Evolutionary conservation across 441 rosid species (phyloP), one percentile per base, ranked within the genome.

Genomic region (Jatropha podagrica): DNA sequence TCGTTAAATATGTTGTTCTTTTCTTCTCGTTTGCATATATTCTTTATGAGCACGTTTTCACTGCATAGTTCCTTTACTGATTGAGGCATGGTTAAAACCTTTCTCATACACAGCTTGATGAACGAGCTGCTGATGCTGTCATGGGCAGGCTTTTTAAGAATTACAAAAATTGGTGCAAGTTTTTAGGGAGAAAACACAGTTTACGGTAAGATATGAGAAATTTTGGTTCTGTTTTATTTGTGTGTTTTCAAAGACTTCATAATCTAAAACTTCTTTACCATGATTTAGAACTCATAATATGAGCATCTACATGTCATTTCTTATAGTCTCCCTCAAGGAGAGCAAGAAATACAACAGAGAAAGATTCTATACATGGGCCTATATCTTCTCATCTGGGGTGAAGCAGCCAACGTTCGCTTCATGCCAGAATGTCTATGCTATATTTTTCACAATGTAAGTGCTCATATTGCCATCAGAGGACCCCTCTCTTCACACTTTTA

Each of bases 371-470:
- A 96, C 77, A 96, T 94, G 99, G 97, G 98, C n/a, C 85, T 96
- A 76, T 90, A 86, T 86, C 97, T 94, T 83, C 98, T 92, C 69
- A 91, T 94, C 52, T 89, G 99, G 98, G 98, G 99, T 41, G 99
- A 96, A 83, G 99, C 97, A 81, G 96, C 99, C 75, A 96, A 92
- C 79, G 81, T 96, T 69, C 96, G 98, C 74, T 93, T 92, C 82
- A 89, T 94, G 96, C 98, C 98, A 55, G 98, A 96, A 86, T 96
- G 99, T 77, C 80, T 94, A 32, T 94, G 98, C 90, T 96, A 91
- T 84, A 96, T 94, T 75, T 96, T 96, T 80, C 99, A 94, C 81
- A 94, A 94, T 77, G 98, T 96, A 63, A 85, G 97, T 83, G 69
- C 72, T 65, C 60, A 64, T 74, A 37, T 51, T 69, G 48, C 48